Evolutionary conservation across 2,329 filamentous ascomycete species (phyloP), one percentile per base, ranked within the genome.

Genomic region (Didymella lethalis): DNA sequence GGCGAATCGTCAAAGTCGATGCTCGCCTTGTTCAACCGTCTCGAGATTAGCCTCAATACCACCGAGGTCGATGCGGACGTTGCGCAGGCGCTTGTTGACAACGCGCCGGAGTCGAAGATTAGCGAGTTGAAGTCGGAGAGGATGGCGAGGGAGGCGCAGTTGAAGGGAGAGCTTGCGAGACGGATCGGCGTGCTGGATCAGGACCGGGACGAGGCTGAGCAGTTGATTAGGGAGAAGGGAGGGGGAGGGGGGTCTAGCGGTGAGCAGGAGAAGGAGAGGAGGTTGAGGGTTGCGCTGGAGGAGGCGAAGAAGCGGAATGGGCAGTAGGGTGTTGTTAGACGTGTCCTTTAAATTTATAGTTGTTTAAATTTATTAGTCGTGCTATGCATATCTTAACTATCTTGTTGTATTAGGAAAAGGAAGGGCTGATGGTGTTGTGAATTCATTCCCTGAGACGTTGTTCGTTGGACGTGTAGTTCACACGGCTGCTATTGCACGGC

Each of bases 221-320:
- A 62, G 41, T 62, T 79, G 57, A 52, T 67, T 32, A 63, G 48
- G 64, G 54, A 54, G 18, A 53, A 36, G 28, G 56, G 59, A 7
- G 54, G 49, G 0, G 46, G 41, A 50, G 46, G 70, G 14, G 70
- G 72, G 18, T 31, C 40, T 29, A 66, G 28, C 5, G 65, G 62
- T 29, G 78, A 81, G 53, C 64, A 70, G 12, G 79, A 81, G 59
- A 82, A 82, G 65, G 77, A 82, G 59, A 74, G 78, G 58, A 77
- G 83, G 62, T 68, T 85, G 48, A 80, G 78, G 45, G 80, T 74
- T 62, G 83, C 83, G 31, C 68, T 86, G 53, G 82, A 85, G 60
- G 80, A 81, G 56, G 84, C 84, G 8, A 85, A 85, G 75, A 80
- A 76, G 72, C 78, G 84, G 61, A 85, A 86, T 72, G 82, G 75